These are phyloP conservation scores for Corchorus olitorius DNA, from an alignment of 345 rosid species.

Conservation along the genomic window DNA sequence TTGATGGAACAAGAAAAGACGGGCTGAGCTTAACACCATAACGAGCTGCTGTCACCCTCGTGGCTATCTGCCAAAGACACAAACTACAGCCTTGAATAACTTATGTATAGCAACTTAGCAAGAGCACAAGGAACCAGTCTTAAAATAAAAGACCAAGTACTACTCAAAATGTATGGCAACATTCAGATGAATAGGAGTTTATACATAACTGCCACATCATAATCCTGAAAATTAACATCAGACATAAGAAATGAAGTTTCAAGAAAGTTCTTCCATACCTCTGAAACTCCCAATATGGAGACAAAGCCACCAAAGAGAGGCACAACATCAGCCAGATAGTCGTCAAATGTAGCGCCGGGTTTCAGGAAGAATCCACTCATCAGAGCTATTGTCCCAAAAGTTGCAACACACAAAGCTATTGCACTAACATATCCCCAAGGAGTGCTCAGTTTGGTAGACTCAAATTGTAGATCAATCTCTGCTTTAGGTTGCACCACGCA, in stretches of 20 bases:
- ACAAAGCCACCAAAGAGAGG: constrained; percentile 89
- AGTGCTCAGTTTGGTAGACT: constrained; percentile 78
- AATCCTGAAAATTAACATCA: not conserved
- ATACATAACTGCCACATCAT: not conserved
- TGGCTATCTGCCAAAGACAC: constrained; percentile 62
- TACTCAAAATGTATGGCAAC: not conserved
- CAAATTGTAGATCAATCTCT: constrained; percentile 87
- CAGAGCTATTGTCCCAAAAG: constrained; percentile 84
- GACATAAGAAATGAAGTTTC: not conserved
- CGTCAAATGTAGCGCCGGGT: constrained; percentile 85
- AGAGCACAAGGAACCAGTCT: not conserved
- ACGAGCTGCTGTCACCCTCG: constrained; percentile 76
- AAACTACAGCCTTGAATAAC: not conserved
- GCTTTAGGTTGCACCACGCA: constrained; percentile 93
- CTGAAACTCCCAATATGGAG: constrained; percentile 84
- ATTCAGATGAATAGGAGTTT: not conserved
- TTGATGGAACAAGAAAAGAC: constrained; percentile 90
- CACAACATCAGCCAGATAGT: constrained; percentile 68
- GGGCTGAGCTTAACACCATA: constrained; percentile 80
- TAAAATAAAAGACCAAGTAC: not conserved
- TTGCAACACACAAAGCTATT: constrained; percentile 60
- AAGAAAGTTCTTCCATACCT: constrained; percentile 43
- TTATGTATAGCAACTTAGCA: not conserved
- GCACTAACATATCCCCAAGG: constrained; percentile 86
- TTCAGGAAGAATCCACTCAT: constrained; percentile 95